Evolutionary conservation across 768 basidiomycete genomes (phyloP).

Genomic region (Lactarius akahatsu): DNA sequence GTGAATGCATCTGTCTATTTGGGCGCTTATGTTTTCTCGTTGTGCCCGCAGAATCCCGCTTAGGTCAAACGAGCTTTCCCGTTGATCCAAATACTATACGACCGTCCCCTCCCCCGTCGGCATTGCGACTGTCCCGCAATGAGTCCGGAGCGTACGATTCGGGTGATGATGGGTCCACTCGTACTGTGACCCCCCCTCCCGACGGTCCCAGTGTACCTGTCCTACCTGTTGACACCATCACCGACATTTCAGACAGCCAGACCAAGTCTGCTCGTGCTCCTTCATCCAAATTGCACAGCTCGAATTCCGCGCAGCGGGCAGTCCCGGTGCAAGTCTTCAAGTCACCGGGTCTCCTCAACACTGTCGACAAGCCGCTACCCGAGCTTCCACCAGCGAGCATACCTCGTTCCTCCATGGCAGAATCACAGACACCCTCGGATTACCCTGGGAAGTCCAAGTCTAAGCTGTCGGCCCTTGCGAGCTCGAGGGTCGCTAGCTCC

Average conservation of each 20-base stretch:
- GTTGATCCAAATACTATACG: constrained; percentile 58
- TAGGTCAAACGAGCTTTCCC: constrained; percentile 21
- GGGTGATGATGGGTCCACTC: constrained; percentile 39
- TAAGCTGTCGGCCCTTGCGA: constrained; percentile 67
- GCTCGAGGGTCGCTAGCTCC: constrained; percentile 43
- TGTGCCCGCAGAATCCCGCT: constrained; percentile 26
- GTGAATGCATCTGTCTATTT: not conserved
- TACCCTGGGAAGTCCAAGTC: constrained; percentile 58
- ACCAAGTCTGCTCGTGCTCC: constrained; percentile 43
- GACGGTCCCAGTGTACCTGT: constrained; percentile 38
- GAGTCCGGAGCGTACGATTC: constrained; percentile 17
- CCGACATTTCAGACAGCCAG: constrained; percentile 54
- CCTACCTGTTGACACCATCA: constrained; percentile 47
- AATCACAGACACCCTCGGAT: constrained; percentile 21
- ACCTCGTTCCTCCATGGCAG: constrained; percentile 25
- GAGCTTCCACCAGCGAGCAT: constrained; percentile 36
- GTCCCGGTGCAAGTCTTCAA: constrained; percentile 28
- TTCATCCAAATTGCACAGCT: constrained; percentile 5
- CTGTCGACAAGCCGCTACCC: constrained; percentile 29
- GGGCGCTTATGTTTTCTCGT: not conserved
- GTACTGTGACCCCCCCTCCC: constrained; percentile 40
- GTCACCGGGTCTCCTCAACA: constrained; percentile 6
- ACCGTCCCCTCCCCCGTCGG: constrained; percentile 67
- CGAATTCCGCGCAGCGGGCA: constrained; percentile 12
- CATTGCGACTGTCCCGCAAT: constrained; percentile 41